phyloP scores from a whole-genome alignment of 306 rosid genomes.

The Hylodesmum podocarpum region DNA sequence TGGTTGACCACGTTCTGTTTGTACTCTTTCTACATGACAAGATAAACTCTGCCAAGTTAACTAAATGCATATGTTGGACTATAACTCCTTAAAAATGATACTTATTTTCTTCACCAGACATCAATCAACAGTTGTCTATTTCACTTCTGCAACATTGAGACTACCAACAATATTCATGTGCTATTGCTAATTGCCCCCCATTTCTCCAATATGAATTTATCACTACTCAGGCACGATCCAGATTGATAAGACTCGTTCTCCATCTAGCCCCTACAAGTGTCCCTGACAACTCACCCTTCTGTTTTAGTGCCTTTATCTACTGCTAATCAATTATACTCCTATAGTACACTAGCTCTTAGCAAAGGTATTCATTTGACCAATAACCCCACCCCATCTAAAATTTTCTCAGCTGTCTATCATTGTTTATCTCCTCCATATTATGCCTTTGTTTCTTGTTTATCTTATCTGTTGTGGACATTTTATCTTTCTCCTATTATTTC shows the following conservation, averaged over 20 bases:
- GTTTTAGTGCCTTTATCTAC: neutral
- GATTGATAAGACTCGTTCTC: neutral
- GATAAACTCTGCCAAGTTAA: neutral
- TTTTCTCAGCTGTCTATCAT: neutral
- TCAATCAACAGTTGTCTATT: neutral
- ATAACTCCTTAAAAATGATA: neutral
- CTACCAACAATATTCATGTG: neutral
- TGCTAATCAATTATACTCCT: neutral
- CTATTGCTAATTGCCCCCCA: neutral
- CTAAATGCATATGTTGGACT: neutral
- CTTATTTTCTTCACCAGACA: neutral
- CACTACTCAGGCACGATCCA: neutral
- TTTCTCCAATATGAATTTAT: neutral
- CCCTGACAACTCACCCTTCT: neutral
- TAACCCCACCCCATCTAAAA: neutral
- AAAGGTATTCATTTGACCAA: neutral
- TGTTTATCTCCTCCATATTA: conserved; percentile 5
- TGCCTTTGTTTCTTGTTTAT: neutral
- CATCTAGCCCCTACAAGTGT: neutral
- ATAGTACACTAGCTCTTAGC: neutral
- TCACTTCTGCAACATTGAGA: neutral
- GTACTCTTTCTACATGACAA: neutral
- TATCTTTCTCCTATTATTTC: neutral
- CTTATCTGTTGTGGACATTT: neutral
- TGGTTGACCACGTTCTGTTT: neutral